Conservation (phyloP, 768 basidiomycete species). For the Trametes cubensis region DNA sequence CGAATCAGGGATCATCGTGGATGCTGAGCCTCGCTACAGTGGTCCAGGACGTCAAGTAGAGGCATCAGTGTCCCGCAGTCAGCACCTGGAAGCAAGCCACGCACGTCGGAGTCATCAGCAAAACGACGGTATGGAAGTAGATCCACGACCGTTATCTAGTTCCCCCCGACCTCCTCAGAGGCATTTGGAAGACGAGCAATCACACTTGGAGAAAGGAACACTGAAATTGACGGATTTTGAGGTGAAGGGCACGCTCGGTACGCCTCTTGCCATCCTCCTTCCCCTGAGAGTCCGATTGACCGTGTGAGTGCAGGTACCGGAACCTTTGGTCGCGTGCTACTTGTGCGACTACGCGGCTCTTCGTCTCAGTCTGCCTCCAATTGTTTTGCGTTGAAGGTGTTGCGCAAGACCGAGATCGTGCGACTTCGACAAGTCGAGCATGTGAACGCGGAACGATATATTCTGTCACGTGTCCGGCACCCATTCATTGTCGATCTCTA, state of each 20-base stretch:
- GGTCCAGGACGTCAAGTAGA: constrained; percentile 30
- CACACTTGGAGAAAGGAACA: constrained; percentile 57
- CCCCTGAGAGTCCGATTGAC: background rate
- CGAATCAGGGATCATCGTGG: constrained; percentile 40
- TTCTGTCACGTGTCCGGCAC: constrained; percentile 88
- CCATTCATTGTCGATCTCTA: constrained; percentile 97
- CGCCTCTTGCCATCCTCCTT: constrained; percentile 26
- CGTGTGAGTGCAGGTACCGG: constrained; percentile 70
- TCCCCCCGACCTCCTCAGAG: constrained; percentile 49
- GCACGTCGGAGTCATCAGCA: constrained; percentile 22
- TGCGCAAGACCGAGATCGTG: constrained; percentile 84
- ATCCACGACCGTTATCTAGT: constrained; percentile 15
- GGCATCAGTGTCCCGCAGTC: constrained; percentile 5
- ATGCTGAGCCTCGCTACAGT: constrained; percentile 42
- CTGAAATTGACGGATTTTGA: constrained; percentile 79
- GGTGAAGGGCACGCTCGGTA: constrained; percentile 77
- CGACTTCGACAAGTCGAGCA: constrained; percentile 95
- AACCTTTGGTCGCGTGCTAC: constrained; percentile 91
- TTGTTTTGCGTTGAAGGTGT: constrained; percentile 87
- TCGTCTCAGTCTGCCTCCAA: constrained; percentile 50
- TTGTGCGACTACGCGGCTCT: constrained; percentile 73
- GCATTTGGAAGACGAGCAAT: constrained; percentile 69
- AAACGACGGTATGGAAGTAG: constrained; percentile 31
- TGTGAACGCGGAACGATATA: constrained; percentile 94
- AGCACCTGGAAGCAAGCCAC: constrained; percentile 10